Evolutionary conservation across 441 rosid genomes (phyloP).

Genomic region (Rhodomyrtus psidioides): DNA sequence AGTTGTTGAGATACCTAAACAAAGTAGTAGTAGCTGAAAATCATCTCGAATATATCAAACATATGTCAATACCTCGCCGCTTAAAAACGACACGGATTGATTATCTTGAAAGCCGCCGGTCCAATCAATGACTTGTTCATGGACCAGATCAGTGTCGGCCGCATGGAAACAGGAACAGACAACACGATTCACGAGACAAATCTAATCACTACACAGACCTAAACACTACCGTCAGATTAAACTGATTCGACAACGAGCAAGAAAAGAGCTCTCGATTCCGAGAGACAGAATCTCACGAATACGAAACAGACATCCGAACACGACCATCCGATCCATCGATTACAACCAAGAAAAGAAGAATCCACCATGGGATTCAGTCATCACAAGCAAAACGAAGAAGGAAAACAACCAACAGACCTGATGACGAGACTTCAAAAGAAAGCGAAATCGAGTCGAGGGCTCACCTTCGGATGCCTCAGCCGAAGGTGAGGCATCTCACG

Average conservation of each 20-base stretch:
- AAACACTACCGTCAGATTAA: not conserved
- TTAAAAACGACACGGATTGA: not conserved
- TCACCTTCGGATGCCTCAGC: not conserved
- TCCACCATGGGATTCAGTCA: not conserved
- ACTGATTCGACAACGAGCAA: not conserved
- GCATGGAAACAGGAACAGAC: not conserved
- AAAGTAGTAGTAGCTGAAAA: not conserved
- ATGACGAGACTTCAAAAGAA: not conserved
- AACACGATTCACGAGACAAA: not conserved
- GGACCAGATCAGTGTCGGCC: not conserved
- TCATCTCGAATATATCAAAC: not conserved
- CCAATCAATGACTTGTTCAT: not conserved
- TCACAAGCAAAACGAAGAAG: not conserved
- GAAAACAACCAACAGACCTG: not conserved
- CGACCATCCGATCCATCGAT: not conserved
- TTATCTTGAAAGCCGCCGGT: not conserved
- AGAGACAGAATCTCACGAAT: not conserved
- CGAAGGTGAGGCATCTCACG: too few species aligned
- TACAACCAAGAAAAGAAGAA: not conserved
- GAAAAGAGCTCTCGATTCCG: not conserved
- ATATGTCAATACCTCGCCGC: not conserved
- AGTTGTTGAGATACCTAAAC: not conserved
- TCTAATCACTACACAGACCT: not conserved
- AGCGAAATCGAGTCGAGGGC: not conserved
- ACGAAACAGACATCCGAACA: not conserved